Evolutionary conservation across 2,329 filamentous ascomycete genomes (phyloP), one percentile per base, ranked within the genome.

Genomic region (Exophiala aquamarina): DNA sequence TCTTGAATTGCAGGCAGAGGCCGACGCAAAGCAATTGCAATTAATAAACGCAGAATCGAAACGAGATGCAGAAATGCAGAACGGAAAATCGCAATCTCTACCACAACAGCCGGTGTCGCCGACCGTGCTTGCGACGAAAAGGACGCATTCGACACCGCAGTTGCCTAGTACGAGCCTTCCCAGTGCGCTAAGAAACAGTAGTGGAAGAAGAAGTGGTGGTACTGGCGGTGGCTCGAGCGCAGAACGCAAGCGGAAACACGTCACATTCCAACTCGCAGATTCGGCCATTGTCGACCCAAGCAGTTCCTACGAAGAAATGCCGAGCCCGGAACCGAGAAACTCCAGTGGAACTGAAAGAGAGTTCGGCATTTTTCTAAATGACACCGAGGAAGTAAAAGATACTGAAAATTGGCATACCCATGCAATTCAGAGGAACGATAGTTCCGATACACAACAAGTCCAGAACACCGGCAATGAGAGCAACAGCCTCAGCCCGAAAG

Each of bases 251-350:
- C 38, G 50, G 31, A 61, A 61, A 35, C 57, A 59, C 33, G 59
- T 61, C 34, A 54, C 49, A 15, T 60, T 61, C 36, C 59, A 57
- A 33, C 47, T 61, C 6, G 51, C 57, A 4, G 56, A 59, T 39
- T 50, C 46, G 10, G 55, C 49, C 18, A 55, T 60, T 17, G 58
- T 60, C 15, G 53, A 58, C 13, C 58, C 58, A 15, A 58, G 55
- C 35, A 57, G 53, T 26, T 55, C 51, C 39, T 60, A 59, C 41
- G 55, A 60, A 37, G 57, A 59, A 45, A 39, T 29, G 6, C 46
- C 50, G 4, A 56, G 55, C 29, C 56, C 54, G 17, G 42, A 50
- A n/a, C 21, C 44, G 33, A 29, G 48, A 37, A 20, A 7, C 7
- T 4, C 15, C 8, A n/a, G 11, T 19, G 17, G 9, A 19, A 7